A percentile compares a stretch with the other conserved stretches of the same genome.
These are phyloP conservation scores for Fusarium odoratissimum DNA, from an alignment of 2,329 filamentous ascomycete genomes.

Conservation along the genomic window DNA sequence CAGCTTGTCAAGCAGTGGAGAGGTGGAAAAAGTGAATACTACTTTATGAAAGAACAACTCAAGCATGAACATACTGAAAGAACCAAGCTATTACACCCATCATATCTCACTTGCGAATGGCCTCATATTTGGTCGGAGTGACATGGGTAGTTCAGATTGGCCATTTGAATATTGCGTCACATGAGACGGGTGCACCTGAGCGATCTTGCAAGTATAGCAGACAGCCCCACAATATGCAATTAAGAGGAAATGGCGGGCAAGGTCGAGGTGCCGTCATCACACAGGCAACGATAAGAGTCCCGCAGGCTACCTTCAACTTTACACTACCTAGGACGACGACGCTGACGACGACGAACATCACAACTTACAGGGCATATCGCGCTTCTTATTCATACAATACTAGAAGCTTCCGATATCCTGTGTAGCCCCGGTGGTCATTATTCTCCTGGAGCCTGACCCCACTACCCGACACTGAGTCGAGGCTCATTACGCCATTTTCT, in stretches of 20 bases:
- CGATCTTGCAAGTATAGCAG: constrained; percentile 26
- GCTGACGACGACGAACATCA: constrained; percentile 33
- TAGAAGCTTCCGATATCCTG: not conserved
- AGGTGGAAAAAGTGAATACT: not conserved
- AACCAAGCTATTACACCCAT: not conserved
- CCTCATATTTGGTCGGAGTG: constrained; percentile 20
- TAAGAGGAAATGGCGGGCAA: constrained; percentile 14
- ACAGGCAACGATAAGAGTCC: constrained; percentile 48
- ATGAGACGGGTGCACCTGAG: constrained; percentile 40
- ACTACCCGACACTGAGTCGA: constrained; percentile 40
- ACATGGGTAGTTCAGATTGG: constrained; percentile 14
- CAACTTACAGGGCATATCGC: not conserved
- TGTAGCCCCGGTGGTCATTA: not conserved
- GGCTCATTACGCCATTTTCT: constrained; percentile 42
- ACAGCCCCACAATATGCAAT: constrained; percentile 45
- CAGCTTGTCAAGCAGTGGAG: not conserved
- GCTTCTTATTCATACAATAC: not conserved
- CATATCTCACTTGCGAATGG: constrained; percentile 10
- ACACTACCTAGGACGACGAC: constrained; percentile 35
- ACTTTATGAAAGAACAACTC: not conserved
- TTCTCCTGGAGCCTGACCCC: constrained; percentile 43
- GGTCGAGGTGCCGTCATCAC: constrained; percentile 49
- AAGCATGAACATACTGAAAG: not conserved
- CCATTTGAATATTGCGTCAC: constrained; percentile 48
- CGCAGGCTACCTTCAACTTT: constrained; percentile 38